Evolutionary conservation across 2,329 filamentous ascomycete species (phyloP).

Genomic region (Ceratocystiopsis minuta): DNA sequence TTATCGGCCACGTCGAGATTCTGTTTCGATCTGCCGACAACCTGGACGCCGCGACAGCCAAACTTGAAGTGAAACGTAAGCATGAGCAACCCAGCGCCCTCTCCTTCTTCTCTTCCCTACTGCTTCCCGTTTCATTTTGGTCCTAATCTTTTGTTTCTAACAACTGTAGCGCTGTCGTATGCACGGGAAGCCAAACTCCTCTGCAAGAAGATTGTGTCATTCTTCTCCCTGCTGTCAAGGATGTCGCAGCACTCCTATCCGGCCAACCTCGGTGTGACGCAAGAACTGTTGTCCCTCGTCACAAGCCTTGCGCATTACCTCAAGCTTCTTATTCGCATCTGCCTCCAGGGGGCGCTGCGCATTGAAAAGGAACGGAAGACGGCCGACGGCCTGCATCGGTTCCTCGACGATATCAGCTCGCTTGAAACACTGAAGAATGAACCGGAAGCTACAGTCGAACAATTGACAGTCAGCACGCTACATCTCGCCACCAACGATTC

Average conservation of each 20-base stretch:
- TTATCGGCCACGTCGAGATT: slow-evolving; percentile 90
- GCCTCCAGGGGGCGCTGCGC: slow-evolving; percentile 79
- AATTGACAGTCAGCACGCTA: slow-evolving; percentile 46
- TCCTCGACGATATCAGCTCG: slow-evolving; percentile 67
- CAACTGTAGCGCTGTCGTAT: slow-evolving; percentile 59
- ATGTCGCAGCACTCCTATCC: slow-evolving; percentile 88
- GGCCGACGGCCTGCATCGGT: slow-evolving; percentile 59
- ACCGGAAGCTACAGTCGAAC: slow-evolving; percentile 32
- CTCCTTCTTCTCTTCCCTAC: slow-evolving; percentile 15
- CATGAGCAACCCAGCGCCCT: too few species aligned
- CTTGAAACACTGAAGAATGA: slow-evolving; percentile 62
- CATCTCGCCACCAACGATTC: slow-evolving; percentile 56
- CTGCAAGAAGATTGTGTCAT: slow-evolving; percentile 98
- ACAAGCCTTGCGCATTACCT: slow-evolving; percentile 94
- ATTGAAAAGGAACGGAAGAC: slow-evolving; percentile 69
- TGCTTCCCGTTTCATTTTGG: slow-evolving; percentile 1
- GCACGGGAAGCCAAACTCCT: slow-evolving; percentile 91
- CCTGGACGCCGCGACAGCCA: slow-evolving; percentile 55
- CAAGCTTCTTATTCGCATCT: slow-evolving; percentile 92
- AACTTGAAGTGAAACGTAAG: slow-evolving; percentile 60
- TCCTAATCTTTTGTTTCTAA: slow-evolving; percentile 6
- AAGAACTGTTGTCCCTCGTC: slow-evolving; percentile 92
- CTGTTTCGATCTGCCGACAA: slow-evolving; percentile 78
- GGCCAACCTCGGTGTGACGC: slow-evolving; percentile 83
- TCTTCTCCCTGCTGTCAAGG: slow-evolving; percentile 73